Base-by-base conservation (phyloP, 805 yeast species). In the Torulaspora quercuum region DNA sequence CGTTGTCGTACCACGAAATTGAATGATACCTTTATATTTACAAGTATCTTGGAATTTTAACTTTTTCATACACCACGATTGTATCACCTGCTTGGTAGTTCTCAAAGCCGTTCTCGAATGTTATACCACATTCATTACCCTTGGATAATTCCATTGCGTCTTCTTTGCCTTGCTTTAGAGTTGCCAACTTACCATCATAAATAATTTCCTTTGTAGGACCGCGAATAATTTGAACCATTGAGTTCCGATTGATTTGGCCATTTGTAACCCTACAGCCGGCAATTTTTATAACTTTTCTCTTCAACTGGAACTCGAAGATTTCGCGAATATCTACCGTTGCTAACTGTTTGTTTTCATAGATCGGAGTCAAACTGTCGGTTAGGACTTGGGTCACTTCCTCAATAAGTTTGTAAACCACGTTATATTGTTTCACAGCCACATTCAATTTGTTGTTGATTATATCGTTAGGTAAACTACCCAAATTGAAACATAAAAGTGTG, bases 51-150 rank as follows among this genome's bases (percentile, higher is more conserved):
- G 78, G 73, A 12, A 78, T 67, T 35, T 67, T 67, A 7, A 76
- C 65, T 46, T 80, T 83, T 59, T 88, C 95, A 47, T 73, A 78
- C 2, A 78, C 80, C 53, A 85, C 81, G 16, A 92, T 68, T 3
- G 67, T 52, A 62, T 92, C 97, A 11, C 94, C 96, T 12, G 68
- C 78, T 48, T 78, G 72, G 52, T 82, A 83, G 19, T 68, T 73
- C 27, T 75, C 76, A 80, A 87, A 87, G 7, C 44, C 39, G 27
- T 65, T 63, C 2, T 70, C 76, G 46, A 92, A 78, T 0, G 86
- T 66, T 15, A 90, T 57, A 35, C 98, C 98, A 68, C 97, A 92
- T 50, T 92, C 98, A 18, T 74, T 73, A 18, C 95, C 97, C 62
- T 85, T 89, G 40, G 75, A 75, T 6, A 84, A 85, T 52, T 82